phyloP scores from a whole-genome alignment of 768 basidiomycete species.

The Myochromella boudieri region DNA sequence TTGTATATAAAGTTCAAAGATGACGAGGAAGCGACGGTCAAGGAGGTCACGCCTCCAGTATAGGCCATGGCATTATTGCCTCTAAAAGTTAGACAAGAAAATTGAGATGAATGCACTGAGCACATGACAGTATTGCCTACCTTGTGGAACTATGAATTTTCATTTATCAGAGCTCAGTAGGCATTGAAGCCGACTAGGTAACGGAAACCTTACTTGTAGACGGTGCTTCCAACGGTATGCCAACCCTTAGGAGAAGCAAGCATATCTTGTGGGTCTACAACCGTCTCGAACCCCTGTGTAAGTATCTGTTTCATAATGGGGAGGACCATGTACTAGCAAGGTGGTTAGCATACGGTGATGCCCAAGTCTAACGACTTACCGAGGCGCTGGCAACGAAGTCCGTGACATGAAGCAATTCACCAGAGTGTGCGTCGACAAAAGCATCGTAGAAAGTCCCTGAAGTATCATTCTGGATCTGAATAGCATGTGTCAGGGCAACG shows the following conservation, averaged over 20 bases:
- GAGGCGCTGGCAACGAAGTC: not conserved
- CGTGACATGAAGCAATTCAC: not conserved
- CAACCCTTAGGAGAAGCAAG: slow-evolving; percentile 48
- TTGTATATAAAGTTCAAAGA: slow-evolving; percentile 39
- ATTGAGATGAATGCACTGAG: not conserved
- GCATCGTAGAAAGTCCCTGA: not conserved
- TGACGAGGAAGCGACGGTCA: slow-evolving; percentile 36
- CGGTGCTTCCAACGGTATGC: slow-evolving; percentile 23
- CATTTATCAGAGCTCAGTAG: not conserved
- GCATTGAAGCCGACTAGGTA: not conserved
- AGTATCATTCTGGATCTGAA: not conserved
- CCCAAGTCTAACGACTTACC: not conserved
- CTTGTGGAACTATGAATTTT: slow-evolving; percentile 4
- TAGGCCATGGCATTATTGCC: slow-evolving; percentile 41
- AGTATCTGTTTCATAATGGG: slow-evolving; percentile 46
- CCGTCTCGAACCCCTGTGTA: slow-evolving; percentile 42
- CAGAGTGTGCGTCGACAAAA: not conserved
- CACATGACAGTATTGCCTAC: too few relatives aligned
- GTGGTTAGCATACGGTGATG: not conserved
- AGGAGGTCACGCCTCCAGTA: slow-evolving; percentile 25
- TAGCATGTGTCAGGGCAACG: not conserved
- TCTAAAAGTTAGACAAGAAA: slow-evolving; percentile 12
- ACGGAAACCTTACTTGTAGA: slow-evolving; percentile 1
- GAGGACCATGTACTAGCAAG: slow-evolving; percentile 42
- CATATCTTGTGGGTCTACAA: slow-evolving; percentile 47